Conservation (phyloP, 352 stramenopile genomes). For the Pythium angustatum region DNA sequence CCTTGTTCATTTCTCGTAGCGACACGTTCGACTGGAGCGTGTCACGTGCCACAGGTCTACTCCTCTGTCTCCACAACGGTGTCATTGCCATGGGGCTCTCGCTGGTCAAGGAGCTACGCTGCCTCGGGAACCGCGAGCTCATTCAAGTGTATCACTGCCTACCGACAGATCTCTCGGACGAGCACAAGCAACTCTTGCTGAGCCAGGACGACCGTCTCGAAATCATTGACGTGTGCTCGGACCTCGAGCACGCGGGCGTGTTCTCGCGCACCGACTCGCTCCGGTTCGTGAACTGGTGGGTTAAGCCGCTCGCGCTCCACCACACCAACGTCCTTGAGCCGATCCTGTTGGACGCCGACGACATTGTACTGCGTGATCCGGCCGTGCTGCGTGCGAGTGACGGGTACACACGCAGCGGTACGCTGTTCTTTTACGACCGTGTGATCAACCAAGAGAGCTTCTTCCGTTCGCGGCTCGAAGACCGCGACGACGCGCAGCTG, state of each 20-base stretch:
- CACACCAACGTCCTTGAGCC: conserved; percentile 50
- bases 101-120: conserved; percentile 55
- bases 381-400: conserved; percentile 35
- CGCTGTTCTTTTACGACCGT: conserved; percentile 71
- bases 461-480: conserved; percentile 25
- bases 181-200: conserved; percentile 38
- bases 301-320: conserved; percentile 60
- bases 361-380: conserved; percentile 45
- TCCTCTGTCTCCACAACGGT: conserved; percentile 49
- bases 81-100: conserved; percentile 54
- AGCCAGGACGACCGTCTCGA: conserved; percentile 47
- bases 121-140: conserved; percentile 41
- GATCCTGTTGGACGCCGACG: conserved; percentile 61
- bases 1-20: conserved; percentile 27
- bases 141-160: conserved; percentile 51
- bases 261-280: conserved; percentile 19
- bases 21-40: conserved; percentile 33
- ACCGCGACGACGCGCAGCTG: conserved; percentile 24
- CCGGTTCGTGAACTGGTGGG: conserved; percentile 58
- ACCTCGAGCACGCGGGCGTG: conserved; percentile 30
- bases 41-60: conserved; percentile 30
- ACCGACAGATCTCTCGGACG: conserved; percentile 40
- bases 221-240: conserved; percentile 63
- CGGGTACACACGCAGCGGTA: conserved; percentile 47
- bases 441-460: conserved; percentile 38